Conservation (phyloP, 495 filamentous ascomycete species). For the Ramalina intermedia region DNA sequence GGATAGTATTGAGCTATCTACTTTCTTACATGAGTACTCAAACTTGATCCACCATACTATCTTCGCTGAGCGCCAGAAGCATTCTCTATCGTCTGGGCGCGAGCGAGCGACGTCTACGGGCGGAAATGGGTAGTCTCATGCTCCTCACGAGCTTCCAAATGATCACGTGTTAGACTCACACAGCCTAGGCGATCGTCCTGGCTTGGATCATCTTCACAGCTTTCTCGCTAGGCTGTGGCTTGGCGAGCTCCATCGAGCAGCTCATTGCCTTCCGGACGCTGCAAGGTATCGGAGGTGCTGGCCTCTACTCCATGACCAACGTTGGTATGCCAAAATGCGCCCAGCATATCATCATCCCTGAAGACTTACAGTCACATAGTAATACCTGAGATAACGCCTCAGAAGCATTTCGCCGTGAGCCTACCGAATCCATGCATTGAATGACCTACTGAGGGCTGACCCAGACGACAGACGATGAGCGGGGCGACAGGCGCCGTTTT, state of each 20-base stretch:
- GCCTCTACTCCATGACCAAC: slow-evolving; percentile 30
- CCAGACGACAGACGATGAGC: neutral
- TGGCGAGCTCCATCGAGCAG: slow-evolving; percentile 27
- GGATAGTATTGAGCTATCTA: slow-evolving; percentile 20
- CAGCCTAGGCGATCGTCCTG: slow-evolving; percentile 22
- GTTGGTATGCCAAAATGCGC: slow-evolving; percentile 6
- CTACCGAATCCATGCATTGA: no score
- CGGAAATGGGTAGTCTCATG: slow-evolving; percentile 17
- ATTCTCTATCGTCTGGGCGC: slow-evolving; percentile 28
- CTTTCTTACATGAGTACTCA: slow-evolving; percentile 15
- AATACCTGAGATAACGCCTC: slow-evolving; percentile 16
- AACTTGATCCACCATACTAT: neutral
- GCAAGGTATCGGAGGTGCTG: slow-evolving; percentile 30
- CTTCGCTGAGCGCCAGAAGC: slow-evolving; percentile 3
- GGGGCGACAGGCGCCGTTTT: neutral
- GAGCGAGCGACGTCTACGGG: slow-evolving; percentile 38
- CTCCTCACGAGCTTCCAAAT: no score
- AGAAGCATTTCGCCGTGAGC: neutral
- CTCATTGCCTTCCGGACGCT: slow-evolving; percentile 29
- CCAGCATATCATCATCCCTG: slow-evolving; percentile 15
- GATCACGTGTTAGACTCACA: no score
- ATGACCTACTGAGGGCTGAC: no score
- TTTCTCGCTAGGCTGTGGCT: slow-evolving; percentile 41
- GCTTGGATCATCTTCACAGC: slow-evolving; percentile 37
- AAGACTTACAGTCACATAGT: slow-evolving; percentile 12